These are phyloP conservation scores for Euptelea pleiosperma DNA, from an alignment of 164 flowering plant genomes.

Conservation along the genomic window DNA sequence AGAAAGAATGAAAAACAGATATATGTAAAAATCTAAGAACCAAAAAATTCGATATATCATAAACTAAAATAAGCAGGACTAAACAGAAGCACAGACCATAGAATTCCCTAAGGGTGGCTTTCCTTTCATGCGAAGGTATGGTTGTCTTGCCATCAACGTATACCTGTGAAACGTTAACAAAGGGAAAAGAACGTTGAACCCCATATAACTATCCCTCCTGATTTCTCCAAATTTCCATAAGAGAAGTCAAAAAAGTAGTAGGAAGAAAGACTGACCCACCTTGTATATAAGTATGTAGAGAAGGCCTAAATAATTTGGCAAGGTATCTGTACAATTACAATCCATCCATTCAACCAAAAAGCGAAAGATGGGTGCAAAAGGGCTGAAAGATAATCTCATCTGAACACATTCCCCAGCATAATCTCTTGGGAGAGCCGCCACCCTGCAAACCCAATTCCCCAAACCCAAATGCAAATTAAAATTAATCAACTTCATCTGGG, in stretches of 20 bases:
- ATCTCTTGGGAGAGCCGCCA: constrained; percentile 66
- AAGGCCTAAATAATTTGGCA: constrained; percentile 77
- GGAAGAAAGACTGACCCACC: constrained; percentile 33
- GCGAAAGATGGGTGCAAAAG: constrained; percentile 70
- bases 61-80: too few relatives aligned
- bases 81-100: constrained; percentile 41
- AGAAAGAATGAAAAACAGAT: too few relatives aligned
- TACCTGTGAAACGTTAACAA: constrained; percentile 31
- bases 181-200: background rate
- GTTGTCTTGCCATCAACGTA: constrained; percentile 63
- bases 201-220: background rate
- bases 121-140: constrained; percentile 56
- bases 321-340: constrained; percentile 58
- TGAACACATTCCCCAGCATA: constrained; percentile 58
- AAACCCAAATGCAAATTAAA: background rate
- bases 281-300: constrained; percentile 75
- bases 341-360: constrained; percentile 84
- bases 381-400: constrained; percentile 74
- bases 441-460: constrained; percentile 49
- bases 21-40: background rate
- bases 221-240: background rate
- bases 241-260: background rate
- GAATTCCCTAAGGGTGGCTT: constrained; percentile 58
- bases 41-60: background rate
- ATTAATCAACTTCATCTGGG: background rate